Percentiles rank a stretch among this genome's conserved stretches.
Evolutionary conservation across 208 protist genomes (phyloP).

Genomic region (Crithidia sp.): DNA sequence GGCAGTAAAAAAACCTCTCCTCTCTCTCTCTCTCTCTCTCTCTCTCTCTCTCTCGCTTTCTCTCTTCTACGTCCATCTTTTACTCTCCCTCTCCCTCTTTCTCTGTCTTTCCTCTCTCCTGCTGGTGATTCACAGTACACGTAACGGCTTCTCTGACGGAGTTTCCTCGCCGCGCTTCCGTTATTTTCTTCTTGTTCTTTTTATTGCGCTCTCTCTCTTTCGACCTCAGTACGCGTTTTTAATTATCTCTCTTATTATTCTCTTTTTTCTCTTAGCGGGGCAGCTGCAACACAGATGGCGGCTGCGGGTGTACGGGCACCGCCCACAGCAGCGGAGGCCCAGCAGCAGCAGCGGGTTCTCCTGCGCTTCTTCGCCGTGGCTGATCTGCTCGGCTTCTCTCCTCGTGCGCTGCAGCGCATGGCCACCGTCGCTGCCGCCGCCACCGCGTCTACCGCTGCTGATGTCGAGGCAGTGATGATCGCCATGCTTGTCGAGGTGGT

Average conservation of each 20-base stretch:
- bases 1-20: too few species aligned
- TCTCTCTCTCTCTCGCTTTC: too few species aligned
- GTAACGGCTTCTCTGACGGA: too few species aligned
- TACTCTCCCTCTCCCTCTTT: too few species aligned
- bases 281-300: neutral
- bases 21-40: too few species aligned
- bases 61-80: too few species aligned
- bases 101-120: too few species aligned
- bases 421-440: neutral
- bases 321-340: neutral
- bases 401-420: neutral
- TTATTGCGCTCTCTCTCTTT: neutral
- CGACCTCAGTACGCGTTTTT: neutral
- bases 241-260: neutral
- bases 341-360: constrained; percentile 2
- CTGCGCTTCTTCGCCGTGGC: constrained; percentile 27
- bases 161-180: too few species aligned
- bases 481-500: too few species aligned
- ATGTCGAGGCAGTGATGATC: too few species aligned
- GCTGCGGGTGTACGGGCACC: too few species aligned
- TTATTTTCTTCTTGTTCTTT: neutral
- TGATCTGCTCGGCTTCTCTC: constrained; percentile 19
- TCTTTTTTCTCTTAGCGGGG: neutral
- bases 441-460: neutral
- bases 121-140: too few species aligned